A percentile compares a stretch with the other conserved stretches of the same genome.
These are phyloP conservation scores for Eucalyptus cloeziana DNA, from an alignment of 345 rosid genomes.

Conservation along the genomic window DNA sequence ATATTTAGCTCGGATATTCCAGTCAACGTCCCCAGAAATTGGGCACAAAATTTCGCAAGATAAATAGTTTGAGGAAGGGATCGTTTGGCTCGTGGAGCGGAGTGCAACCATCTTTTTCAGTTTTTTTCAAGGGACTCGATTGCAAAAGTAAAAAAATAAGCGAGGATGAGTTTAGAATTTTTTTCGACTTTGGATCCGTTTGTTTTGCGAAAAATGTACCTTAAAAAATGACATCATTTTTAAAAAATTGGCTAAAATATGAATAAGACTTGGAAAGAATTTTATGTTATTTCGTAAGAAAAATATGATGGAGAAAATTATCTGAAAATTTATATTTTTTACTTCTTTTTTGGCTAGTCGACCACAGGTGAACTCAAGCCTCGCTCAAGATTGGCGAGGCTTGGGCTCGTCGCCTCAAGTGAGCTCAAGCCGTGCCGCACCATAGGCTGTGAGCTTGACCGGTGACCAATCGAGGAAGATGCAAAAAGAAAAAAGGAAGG, in stretches of 20 bases:
- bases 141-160: background rate
- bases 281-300: no score
- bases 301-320: no score
- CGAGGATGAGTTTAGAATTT: background rate
- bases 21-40: background rate
- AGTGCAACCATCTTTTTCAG: background rate
- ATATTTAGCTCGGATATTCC: background rate
- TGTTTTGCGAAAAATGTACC: no score
- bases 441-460: accelerated
- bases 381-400: no score
- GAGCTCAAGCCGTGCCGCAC: accelerated
- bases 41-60: background rate
- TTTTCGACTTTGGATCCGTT: background rate
- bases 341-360: no score
- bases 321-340: no score
- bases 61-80: background rate
- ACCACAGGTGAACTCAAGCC: no score
- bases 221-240: no score
- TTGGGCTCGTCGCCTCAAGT: accelerated
- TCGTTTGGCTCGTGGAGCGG: background rate
- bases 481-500: no score
- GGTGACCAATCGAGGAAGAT: accelerated
- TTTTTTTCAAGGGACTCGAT: background rate
- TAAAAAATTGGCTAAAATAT: no score
- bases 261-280: no score